phyloP scores from a whole-genome alignment of 2,329 filamentous ascomycete species.

The Beauveria brongniartii region DNA sequence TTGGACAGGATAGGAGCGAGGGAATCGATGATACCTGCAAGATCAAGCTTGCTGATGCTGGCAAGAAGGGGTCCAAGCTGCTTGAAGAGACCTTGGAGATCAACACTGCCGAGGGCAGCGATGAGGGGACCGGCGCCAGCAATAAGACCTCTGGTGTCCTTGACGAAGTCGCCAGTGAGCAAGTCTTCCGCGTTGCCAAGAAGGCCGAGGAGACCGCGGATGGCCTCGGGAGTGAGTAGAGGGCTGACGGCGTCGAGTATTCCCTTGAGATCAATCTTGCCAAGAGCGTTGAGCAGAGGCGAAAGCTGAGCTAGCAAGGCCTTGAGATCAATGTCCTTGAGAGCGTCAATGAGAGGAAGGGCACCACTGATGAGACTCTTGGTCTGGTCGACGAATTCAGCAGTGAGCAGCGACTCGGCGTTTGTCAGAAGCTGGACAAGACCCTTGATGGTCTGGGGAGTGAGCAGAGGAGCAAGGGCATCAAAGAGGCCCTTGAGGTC shows the following conservation, averaged over 20 bases:
- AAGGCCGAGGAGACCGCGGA: conserved; percentile 28
- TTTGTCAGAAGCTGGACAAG: conserved; percentile 25
- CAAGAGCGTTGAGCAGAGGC: conserved; percentile 24
- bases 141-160: conserved; percentile 31
- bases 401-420: conserved; percentile 21
- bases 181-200: conserved; percentile 30
- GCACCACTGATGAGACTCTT: conserved; percentile 22
- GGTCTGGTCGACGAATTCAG: conserved; percentile 22
- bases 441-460: conserved; percentile 20
- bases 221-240: conserved; percentile 24
- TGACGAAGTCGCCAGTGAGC: conserved; percentile 30
- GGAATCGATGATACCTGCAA: conserved; percentile 24
- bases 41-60: conserved; percentile 26
- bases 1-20: conserved; percentile 31
- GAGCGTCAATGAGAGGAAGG: conserved; percentile 9
- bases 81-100: conserved; percentile 29
- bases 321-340: conserved; percentile 18
- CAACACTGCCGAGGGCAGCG: conserved; percentile 26
- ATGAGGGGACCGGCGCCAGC: conserved; percentile 30
- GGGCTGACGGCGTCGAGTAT: conserved; percentile 26
- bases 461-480: conserved; percentile 21
- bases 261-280: conserved; percentile 27
- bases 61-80: conserved; percentile 28
- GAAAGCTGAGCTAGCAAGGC: conserved; percentile 19
- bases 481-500: conserved; percentile 24